Base-by-base conservation (phyloP, 148 eudicot species). In the Vaccinium darrowii region DNA sequence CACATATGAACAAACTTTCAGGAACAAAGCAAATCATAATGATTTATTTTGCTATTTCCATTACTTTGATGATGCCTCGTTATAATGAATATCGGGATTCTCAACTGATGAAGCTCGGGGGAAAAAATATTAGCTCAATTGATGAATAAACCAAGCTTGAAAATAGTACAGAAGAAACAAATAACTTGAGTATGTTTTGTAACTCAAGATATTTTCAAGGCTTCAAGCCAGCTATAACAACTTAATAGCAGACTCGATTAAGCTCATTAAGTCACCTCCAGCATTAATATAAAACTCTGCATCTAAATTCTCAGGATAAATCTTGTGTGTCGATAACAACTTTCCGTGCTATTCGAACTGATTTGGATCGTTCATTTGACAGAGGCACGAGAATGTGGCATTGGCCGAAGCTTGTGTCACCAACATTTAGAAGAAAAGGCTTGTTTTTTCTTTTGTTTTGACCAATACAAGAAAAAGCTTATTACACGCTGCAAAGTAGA, bases 341-440 rank as follows among this genome's bases (percentile, higher is more conserved):
- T 71, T 73, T 73, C 49, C 9, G 16, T 73, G 49, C 76, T 73
- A 15, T 73, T 73, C 76, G 15, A 73, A 73, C 76, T 73, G 76
- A 36, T 73, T 33, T 67, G 47, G 77, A 19, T 39, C 3, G 30
- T 14, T 5, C 0, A 12, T 74, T 30, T 39, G 77, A 74, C 77
- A 14, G 2, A 13, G 77, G 9, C 21, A 19, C 8, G 21, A 39
- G 15, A 25, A 13, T 4, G 75, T 23, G 36, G 36, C 33, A 67
- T 72, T 33, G 47, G 7, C 25, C 54, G 49, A 47, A 43, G 18
- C 53, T 76, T 18, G 25, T 76, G 79, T 47, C 50, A 47, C 21
- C 14, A 16, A 47, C 47, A 50, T 8, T 47, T 14, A 11, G 7
- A 58, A 58, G 18, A 58, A 58, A 58, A 18, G 63, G 63, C 21